A percentile compares a stretch with the other conserved stretches of the same genome.
Evolutionary conservation across 257 asterid species (phyloP).

Genomic region (Penstemon eatonii): DNA sequence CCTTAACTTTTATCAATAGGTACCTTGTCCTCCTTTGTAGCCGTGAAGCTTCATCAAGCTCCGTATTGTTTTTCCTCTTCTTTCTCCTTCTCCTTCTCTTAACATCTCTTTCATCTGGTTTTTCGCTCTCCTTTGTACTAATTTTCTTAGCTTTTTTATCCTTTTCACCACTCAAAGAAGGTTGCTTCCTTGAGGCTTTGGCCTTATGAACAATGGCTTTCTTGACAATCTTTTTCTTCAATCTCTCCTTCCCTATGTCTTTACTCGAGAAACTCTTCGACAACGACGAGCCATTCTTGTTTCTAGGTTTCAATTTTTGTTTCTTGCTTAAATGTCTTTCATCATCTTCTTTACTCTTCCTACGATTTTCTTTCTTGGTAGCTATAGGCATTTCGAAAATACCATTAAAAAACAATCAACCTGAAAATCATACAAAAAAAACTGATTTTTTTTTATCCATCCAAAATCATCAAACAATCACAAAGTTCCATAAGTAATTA

Average conservation of each 20-base stretch:
- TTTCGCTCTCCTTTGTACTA: conserved; percentile 30
- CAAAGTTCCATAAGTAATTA: conserved; percentile 9
- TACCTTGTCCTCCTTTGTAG: conserved; percentile 88
- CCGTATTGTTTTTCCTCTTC: conserved; percentile 50
- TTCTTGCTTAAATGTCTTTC: conserved; percentile 44
- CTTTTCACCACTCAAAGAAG: conserved; percentile 38
- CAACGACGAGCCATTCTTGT: conserved; percentile 33
- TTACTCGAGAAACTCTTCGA: conserved; percentile 33
- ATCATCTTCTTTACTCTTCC: conserved; percentile 36
- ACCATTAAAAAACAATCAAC: conserved; percentile 32
- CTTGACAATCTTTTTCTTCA: conserved; percentile 47
- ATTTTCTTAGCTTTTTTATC: conserved; percentile 24
- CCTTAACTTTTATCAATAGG: conserved; percentile 77
- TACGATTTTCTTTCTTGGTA: conserved; percentile 35
- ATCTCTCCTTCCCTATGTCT: conserved; percentile 36
- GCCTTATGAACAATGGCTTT: conserved; percentile 46
- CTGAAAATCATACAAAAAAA: conserved; percentile 30
- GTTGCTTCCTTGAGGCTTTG: conserved; percentile 47
- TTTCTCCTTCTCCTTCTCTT: conserved; percentile 54
- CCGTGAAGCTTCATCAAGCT: conserved; percentile 82
- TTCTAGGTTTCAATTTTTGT: conserved; percentile 45
- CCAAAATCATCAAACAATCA: conserved; percentile 15
- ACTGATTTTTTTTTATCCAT: not conserved
- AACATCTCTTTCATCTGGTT: conserved; percentile 35
- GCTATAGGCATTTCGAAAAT: conserved; percentile 54